phyloP scores from a whole-genome alignment of 2,329 filamentous ascomycete species.

The Aspergillus novoparasiticus region DNA sequence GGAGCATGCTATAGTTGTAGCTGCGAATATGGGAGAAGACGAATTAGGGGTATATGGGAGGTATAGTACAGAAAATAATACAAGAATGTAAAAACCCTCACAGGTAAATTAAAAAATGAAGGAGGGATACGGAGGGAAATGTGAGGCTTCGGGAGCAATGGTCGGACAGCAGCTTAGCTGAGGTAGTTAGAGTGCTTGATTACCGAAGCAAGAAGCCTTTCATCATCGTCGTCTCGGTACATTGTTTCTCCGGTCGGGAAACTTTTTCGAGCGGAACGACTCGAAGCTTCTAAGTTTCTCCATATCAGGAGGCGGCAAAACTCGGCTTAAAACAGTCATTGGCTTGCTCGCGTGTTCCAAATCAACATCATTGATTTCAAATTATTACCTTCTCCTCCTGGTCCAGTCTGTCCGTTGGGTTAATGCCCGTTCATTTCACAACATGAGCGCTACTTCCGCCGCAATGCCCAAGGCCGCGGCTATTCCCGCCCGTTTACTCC shows the following conservation, averaged over 20 bases:
- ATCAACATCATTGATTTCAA: slow-evolving; percentile 6
- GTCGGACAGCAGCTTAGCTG: neutral
- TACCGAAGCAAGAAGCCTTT: slow-evolving; percentile 36
- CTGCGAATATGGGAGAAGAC: slow-evolving; percentile 12
- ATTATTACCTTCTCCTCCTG: neutral
- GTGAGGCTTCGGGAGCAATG: slow-evolving; percentile 3
- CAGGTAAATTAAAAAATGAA: neutral
- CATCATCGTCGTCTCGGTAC: slow-evolving; percentile 33
- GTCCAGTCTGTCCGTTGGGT: slow-evolving; percentile 2
- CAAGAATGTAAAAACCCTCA: neutral
- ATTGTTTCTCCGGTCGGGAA: slow-evolving; percentile 35
- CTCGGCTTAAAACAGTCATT: neutral
- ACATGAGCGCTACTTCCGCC: slow-evolving; percentile 44
- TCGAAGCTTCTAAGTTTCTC: slow-evolving; percentile 34
- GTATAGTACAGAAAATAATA: slow-evolving; percentile 13
- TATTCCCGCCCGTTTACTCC: slow-evolving; percentile 45
- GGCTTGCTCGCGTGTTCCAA: neutral
- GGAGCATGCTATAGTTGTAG: slow-evolving; percentile 58
- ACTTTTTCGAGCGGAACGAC: slow-evolving; percentile 36
- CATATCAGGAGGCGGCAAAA: slow-evolving; percentile 25
- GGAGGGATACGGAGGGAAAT: neutral
- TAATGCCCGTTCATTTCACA: slow-evolving; percentile 23
- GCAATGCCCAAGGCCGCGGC: slow-evolving; percentile 47
- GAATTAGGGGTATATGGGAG: slow-evolving; percentile 10
- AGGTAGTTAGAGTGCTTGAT: slow-evolving; percentile 24